Conservation (phyloP, 768 basidiomycete genomes). For the Ramaria sp. region DNA sequence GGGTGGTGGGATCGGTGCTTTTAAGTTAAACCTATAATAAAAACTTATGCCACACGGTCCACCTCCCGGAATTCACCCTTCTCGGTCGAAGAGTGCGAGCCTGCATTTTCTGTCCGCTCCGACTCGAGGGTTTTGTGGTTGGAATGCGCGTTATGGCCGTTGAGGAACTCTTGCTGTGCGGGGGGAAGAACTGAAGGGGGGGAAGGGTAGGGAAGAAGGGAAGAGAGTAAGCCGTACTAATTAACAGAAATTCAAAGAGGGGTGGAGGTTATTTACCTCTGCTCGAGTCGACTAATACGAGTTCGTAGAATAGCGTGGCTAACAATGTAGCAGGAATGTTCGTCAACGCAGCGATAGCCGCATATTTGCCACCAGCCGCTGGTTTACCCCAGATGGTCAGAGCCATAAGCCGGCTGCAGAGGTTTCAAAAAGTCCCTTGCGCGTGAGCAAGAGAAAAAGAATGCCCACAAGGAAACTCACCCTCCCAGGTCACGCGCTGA, state of each 20-base stretch:
- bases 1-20: no score
- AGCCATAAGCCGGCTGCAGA: slow-evolving; percentile 35
- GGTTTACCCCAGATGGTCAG: slow-evolving; percentile 48
- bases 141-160: slow-evolving; percentile 10
- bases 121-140: neutral
- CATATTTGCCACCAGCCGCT: slow-evolving; percentile 44
- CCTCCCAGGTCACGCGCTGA: slow-evolving; percentile 57
- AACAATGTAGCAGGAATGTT: slow-evolving; percentile 56
- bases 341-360: slow-evolving; percentile 51
- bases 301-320: slow-evolving; percentile 42
- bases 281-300: slow-evolving; percentile 46
- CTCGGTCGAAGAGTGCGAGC: neutral
- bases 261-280: slow-evolving; percentile 22
- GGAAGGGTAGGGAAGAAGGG: neutral
- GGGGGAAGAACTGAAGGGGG: slow-evolving; percentile 7
- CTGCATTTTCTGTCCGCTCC: neutral
- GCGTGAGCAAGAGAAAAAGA: neutral
- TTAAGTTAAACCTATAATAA: no score
- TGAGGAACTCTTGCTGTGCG: slow-evolving; percentile 14
- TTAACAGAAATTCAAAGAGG: neutral
- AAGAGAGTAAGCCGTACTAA: neutral
- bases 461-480: neutral
- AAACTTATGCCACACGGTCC: neutral
- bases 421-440: no score
- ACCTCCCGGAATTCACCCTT: neutral